Base-by-base conservation (phyloP, 1,139 yeast species). In the Blastobotrys illinoisensis region DNA sequence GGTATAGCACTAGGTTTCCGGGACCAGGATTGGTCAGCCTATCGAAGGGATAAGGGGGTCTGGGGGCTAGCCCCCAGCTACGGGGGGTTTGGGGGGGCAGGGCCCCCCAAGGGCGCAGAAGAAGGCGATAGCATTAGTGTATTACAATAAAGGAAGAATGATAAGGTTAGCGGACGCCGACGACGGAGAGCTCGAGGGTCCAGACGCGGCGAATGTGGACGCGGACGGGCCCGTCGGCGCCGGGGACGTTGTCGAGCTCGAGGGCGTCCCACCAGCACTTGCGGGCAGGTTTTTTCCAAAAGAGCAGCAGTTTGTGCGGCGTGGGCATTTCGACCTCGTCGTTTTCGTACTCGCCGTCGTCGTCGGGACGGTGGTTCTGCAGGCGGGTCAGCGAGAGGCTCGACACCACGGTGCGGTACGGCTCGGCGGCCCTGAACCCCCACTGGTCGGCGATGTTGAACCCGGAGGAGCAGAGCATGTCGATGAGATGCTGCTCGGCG, bases 281-380 rank as follows among this genome's bases (percentile, higher is more conserved):
- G 66, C 99, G 79, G 1, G 99, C 99, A 0, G 99, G 99, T 67
- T 93, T 93, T 60, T 97, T 80, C 99, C 99, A 95, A 68, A 95
- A 95, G 56, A 95, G 75, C 44, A 95, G 77, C 54, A 95, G 78
- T 68, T 95, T 93, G 40, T 93, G 88, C 3, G 82, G 78, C 53
- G 79, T 77, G 26, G 74, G 75, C 64, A 71, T 67, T 66, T 65
- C 71, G 56, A 56, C 69, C 68, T 61, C 71, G 57, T 47, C 47
- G n/a, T 47, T 57, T 11, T 50, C 54, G 43, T 45, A 56, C 40
- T 32, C 40, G 14, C 24, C 50, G 11, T 48, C 46, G 16, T 49
- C 59, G 3, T 47, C 49, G 5, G 50, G 44, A 1, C 55, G 54
- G 14, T 54, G 58, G n/a, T 67, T 56, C 16, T 60, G 58, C 28